Evolutionary conservation across 306 rosid genomes (phyloP), one percentile per base, ranked within the genome.

Genomic region (Corylus avellana): DNA sequence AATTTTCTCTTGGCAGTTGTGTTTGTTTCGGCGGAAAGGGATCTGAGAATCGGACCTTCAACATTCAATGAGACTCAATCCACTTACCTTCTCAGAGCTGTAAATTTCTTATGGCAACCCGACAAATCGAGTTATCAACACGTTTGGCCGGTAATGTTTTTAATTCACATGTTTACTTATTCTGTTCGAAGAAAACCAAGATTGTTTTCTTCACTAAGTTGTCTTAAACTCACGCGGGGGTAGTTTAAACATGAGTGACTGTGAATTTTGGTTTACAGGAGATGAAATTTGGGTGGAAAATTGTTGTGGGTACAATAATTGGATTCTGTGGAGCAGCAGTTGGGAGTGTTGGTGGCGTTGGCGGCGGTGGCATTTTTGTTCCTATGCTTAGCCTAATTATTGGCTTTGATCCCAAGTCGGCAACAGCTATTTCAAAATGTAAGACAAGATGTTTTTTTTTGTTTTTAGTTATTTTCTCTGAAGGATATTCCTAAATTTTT

Each of bases 261-360:
- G 9, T 75, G 67, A 67, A 42, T 71, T 72, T 78, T 76, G 7
- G 11, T 77, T 7, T 47, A 54, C 89, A 96, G 99, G 99, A 89
- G 35, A 76, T 96, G 92, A 63, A 90, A 78, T 93, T 96, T 72
- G 98, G 97, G 58, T 96, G 98, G 99, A 67, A 79, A 90, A 88
- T 89, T 67, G 77, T 96, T 10, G 70, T 89, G 64, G 98, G 98
- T 14, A 72, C 79, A 16, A 13, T 91, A 14, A 56, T 96, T 79
- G 99, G 98, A 32, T 96, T 96, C 73, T 87, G 87, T 73, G 99
- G 99, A 61, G 98, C 97, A 0, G 94, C 99, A 4, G 91, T 96
- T 75, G 99, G 99, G 75, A 96, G 99, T 75, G 98, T 96, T 1
- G 99, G 99, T 12, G 99, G 99, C 18, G 96, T 95, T 47, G 99